These are phyloP conservation scores for Candolleomyces aberdarensis DNA, from an alignment of 768 basidiomycete genomes.

Conservation along the genomic window DNA sequence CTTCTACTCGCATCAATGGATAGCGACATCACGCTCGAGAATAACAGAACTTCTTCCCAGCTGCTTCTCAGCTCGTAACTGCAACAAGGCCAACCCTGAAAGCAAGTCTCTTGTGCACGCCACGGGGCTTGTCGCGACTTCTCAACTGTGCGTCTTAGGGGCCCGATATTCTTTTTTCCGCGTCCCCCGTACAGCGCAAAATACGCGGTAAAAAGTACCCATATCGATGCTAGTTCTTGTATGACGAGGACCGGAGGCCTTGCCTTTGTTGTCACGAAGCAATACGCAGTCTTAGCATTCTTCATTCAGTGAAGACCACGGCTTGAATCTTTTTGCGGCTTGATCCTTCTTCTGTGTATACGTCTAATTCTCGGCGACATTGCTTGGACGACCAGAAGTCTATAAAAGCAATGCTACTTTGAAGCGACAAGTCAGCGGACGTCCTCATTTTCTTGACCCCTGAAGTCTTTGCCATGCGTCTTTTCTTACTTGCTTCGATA, in stretches of 20 bases:
- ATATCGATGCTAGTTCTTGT: neutral
- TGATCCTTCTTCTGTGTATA: no score
- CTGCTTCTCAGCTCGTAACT: no score
- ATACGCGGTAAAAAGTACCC: neutral
- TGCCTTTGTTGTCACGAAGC: neutral
- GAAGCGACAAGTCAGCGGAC: neutral
- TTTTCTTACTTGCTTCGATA: conserved; percentile 2
- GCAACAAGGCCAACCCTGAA: no score
- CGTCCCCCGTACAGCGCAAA: neutral
- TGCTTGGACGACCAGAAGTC: neutral
- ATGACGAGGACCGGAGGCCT: neutral
- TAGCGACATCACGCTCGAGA: no score
- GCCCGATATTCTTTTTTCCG: neutral
- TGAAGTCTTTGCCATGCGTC: neutral
- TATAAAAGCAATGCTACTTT: neutral
- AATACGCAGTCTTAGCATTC: neutral
- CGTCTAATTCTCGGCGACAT: no score
- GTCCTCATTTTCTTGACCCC: neutral
- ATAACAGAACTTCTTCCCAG: no score
- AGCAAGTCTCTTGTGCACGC: no score
- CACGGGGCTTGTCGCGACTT: neutral
- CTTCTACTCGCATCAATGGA: no score
- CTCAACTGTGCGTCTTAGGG: neutral
- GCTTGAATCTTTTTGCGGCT: no score
- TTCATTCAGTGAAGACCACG: neutral